Evolutionary conservation across 2,329 filamentous ascomycete species (phyloP).

Genomic region (Helicocarpus griseus): DNA sequence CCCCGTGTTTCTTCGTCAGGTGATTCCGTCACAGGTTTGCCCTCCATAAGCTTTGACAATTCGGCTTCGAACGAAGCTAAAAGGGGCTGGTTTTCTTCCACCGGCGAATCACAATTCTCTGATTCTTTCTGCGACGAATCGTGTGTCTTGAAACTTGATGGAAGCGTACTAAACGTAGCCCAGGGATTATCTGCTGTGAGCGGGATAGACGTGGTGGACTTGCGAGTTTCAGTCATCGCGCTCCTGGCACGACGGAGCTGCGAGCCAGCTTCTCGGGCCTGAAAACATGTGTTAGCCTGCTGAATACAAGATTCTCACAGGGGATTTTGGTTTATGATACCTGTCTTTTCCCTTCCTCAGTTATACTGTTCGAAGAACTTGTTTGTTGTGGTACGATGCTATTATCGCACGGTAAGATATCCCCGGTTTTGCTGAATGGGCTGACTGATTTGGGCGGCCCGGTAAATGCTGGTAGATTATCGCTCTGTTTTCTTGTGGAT

Average conservation of each 20-base stretch:
- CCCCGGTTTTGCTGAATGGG: no score
- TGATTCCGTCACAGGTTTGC: background rate
- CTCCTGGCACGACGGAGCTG: conserved; percentile 7
- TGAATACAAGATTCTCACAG: conserved; percentile 6
- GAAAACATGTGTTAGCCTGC: background rate
- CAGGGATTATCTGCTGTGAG: conserved; percentile 12
- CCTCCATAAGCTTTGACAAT: conserved; percentile 26
- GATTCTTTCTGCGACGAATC: conserved; percentile 9
- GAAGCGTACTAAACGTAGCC: conserved; percentile 11
- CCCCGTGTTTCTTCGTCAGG: conserved; percentile 2
- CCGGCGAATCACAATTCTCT: conserved; percentile 11
- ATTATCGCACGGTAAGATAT: no score
- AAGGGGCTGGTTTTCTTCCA: conserved; percentile 22
- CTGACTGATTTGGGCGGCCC: no score
- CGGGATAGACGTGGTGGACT: background rate
- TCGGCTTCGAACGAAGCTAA: conserved; percentile 32
- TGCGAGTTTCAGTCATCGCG: background rate
- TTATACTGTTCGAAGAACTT: conserved; percentile 9
- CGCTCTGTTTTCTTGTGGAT: background rate
- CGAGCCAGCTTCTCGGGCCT: conserved; percentile 17
- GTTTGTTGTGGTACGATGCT: background rate
- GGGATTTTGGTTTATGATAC: conserved; percentile 9
- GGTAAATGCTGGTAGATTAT: background rate
- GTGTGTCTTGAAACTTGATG: background rate
- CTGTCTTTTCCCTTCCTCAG: conserved; percentile 17